phyloP scores from a whole-genome alignment of 352 stramenopile genomes.

The Globisporangium barbulae region DNA sequence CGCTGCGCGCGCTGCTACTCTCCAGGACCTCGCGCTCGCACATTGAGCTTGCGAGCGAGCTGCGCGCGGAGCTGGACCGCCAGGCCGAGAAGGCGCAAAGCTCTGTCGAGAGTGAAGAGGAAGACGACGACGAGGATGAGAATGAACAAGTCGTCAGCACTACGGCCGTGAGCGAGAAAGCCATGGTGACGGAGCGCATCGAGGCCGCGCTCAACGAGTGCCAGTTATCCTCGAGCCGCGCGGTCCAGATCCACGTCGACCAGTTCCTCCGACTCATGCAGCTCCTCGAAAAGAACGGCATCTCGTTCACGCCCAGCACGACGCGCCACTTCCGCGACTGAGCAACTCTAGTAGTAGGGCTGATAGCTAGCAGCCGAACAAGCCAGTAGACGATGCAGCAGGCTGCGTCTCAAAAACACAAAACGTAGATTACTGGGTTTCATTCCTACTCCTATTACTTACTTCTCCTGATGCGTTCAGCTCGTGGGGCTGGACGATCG shows the following conservation, averaged over 20 bases:
- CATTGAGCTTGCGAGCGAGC: constrained; percentile 23
- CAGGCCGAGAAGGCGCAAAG: background rate
- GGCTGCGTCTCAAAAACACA: background rate
- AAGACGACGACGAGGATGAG: background rate
- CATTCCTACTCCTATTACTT: constrained; percentile 1
- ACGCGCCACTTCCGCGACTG: constrained; percentile 71
- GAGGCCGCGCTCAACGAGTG: constrained; percentile 45
- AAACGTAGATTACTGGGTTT: constrained; percentile 14
- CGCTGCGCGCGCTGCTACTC: constrained; percentile 64
- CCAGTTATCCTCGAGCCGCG: constrained; percentile 44
- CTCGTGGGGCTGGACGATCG: background rate
- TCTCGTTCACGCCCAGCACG: constrained; percentile 48
- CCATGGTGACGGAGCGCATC: constrained; percentile 37
- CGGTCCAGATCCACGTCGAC: constrained; percentile 57
- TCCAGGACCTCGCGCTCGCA: constrained; percentile 53
- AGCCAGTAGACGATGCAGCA: background rate
- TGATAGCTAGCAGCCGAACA: background rate
- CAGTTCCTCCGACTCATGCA: constrained; percentile 65
- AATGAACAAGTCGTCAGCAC: background rate
- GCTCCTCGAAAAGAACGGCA: constrained; percentile 33
- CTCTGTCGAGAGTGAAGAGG: constrained; percentile 14
- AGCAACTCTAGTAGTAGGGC: background rate
- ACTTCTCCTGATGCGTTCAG: background rate
- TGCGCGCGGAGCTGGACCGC: constrained; percentile 17
- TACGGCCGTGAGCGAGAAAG: constrained; percentile 17